Evolutionary conservation across 169 alveolate species (phyloP).

Genomic region (Neospora caninum): DNA sequence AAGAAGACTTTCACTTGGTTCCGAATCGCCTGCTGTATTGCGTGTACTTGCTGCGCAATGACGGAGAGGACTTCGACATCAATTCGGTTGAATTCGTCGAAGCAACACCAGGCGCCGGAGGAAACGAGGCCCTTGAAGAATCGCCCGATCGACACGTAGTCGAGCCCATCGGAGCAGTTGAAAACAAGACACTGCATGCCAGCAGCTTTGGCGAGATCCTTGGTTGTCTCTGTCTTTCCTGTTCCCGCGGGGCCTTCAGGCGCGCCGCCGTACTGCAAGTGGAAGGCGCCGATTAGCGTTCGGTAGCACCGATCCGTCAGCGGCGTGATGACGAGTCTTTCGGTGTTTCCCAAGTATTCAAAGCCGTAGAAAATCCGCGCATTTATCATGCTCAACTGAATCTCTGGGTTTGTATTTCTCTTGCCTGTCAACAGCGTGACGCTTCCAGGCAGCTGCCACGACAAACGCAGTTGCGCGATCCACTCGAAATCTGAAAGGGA

Average conservation of each 20-base stretch:
- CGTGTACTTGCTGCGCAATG: conserved; percentile 89
- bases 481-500: conserved; percentile 88
- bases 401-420: conserved; percentile 69
- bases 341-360: conserved; percentile 91
- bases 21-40: conserved; percentile 60
- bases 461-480: conserved; percentile 89
- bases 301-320: conserved; percentile 90
- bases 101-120: conserved; percentile 95
- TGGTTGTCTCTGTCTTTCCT: conserved; percentile 96
- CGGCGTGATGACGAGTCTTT: conserved; percentile 92
- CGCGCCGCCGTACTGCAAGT: conserved; percentile 92
- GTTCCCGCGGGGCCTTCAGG: conserved; percentile 98
- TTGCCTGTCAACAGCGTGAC: conserved; percentile 16
- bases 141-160: conserved; percentile 94
- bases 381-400: conserved; percentile 78
- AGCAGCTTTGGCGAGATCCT: conserved; percentile 94
- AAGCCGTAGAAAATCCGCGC: conserved; percentile 89
- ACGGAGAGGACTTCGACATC: conserved; percentile 92
- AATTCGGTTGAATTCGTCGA: conserved; percentile 94
- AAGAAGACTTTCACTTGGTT: conserved; percentile 67
- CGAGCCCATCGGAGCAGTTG: conserved; percentile 94
- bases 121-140: conserved; percentile 92
- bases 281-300: conserved; percentile 90
- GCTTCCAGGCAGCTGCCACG: conserved; percentile 74
- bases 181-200: conserved; percentile 95